Evolutionary conservation across 176 grass and related monocot species (phyloP), one percentile per base, ranked within the genome.

Genomic region (Triticum timopheevii): DNA sequence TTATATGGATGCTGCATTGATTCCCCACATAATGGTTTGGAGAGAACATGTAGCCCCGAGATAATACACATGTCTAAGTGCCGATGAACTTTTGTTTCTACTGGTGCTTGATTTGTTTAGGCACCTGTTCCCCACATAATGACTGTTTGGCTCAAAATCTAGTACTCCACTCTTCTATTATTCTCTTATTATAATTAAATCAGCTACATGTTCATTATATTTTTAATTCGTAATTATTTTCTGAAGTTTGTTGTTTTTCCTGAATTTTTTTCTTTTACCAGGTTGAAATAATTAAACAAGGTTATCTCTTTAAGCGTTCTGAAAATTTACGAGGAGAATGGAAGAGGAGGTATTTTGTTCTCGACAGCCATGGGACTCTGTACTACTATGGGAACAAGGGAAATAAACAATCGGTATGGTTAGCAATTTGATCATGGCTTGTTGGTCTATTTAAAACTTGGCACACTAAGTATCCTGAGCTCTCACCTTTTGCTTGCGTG

Each of bases 241-340:
- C 15, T 83, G 19, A 56, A 81, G 33, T 63, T 13, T 24, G 28
- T 71, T 83, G 3, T 49, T 44, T 83, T 72, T 17, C 30, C 23
- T 59, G 17, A 66, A 17, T 52, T 17, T 52, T 52, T 52, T 82
- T 80, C 84, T 22, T 79, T 83, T 85, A 39, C 62, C 86, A 98
- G 96, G 96, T 98, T 90, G 88, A 98, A 94, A 89, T 95, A 92
- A 94, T 98, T 82, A 98, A 98, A 82, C 96, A 98, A 92, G 93
- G 90, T 64, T 98, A 98, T 91, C 86, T 98, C 35, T 90, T 98
- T 84, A 98, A 98, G 80, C 88, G 88, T 20, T 92, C 96, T 79
- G 90, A 91, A 89, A 94, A 85, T 63, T 87, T 78, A 78, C 91
- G 90, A 86, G 95, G 92, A 68, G 96, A 98, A 82, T 98, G 96